A percentile compares a stretch with the other conserved stretches of the same genome.
These are phyloP conservation scores for Acidiella bohemica DNA, from an alignment of 495 filamentous ascomycete species.

Conservation along the genomic window DNA sequence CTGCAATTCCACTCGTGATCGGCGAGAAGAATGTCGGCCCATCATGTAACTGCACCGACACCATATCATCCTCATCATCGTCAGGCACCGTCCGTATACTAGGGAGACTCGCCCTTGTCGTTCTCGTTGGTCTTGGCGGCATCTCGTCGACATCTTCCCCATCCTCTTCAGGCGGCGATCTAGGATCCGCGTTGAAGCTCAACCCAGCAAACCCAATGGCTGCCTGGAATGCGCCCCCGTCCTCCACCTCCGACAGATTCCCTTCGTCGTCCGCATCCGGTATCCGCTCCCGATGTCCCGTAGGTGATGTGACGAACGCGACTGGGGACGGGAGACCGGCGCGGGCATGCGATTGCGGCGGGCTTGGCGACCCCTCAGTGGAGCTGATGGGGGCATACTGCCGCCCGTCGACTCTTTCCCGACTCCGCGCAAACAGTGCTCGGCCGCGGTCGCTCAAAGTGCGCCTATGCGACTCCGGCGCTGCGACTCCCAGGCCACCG, in stretches of 20 bases:
- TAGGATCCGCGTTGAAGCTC: conserved; percentile 34
- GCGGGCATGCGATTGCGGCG: conserved; percentile 17
- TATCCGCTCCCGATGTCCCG: conserved; percentile 22
- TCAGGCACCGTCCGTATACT: conserved; percentile 25
- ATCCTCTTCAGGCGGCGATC: conserved; percentile 11
- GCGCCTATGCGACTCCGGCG: conserved; percentile 24
- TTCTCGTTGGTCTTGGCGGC: conserved; percentile 16
- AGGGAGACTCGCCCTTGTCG: conserved; percentile 21
- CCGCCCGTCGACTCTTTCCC: conserved; percentile 19
- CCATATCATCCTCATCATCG: conserved; percentile 38
- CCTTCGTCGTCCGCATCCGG: conserved; percentile 30
- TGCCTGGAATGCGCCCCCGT: conserved; percentile 40
- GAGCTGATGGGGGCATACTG: conserved; percentile 41
- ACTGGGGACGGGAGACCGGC: conserved; percentile 10
- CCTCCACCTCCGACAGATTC: conserved; percentile 33
- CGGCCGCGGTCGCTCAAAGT: conserved; percentile 29
- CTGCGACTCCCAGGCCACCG: conserved; percentile 22
- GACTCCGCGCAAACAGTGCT: conserved; percentile 20
- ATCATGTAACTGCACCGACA: conserved; percentile 31
- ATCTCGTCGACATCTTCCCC: conserved; percentile 7
- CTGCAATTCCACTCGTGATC: background rate
- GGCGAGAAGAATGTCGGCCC: conserved; percentile 18
- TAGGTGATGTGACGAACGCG: conserved; percentile 26
- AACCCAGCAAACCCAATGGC: conserved; percentile 50
- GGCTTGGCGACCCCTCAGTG: conserved; percentile 42